Evolutionary conservation across 768 basidiomycete genomes (phyloP).

Genomic region (Trametes gibbosa): DNA sequence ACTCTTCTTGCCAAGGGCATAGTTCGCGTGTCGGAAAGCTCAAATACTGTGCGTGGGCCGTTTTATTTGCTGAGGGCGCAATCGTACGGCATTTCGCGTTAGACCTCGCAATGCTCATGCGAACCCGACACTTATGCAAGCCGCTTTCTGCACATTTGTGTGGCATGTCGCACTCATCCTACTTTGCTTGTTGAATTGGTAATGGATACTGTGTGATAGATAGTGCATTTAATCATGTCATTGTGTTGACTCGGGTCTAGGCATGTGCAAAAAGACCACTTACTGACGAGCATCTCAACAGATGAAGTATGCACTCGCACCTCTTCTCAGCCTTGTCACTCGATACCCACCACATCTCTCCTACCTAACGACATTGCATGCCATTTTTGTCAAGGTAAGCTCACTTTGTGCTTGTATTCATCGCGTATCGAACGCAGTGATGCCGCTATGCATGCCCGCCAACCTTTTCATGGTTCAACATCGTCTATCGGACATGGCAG

Average conservation of each 20-base stretch:
- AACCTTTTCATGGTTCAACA: too few species aligned
- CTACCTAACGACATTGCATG: constrained; percentile 69
- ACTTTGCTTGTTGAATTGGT: too few species aligned
- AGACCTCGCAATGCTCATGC: too few species aligned
- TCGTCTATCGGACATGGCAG: too few species aligned
- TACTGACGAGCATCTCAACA: constrained; percentile 33
- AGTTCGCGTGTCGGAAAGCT: constrained; percentile 42
- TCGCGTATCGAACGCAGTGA: too few species aligned
- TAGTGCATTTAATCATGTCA: too few species aligned
- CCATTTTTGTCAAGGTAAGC: constrained; percentile 61
- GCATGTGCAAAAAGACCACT: neutral
- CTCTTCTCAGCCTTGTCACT: constrained; percentile 56
- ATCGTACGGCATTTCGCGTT: too few species aligned
- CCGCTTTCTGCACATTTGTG: too few species aligned
- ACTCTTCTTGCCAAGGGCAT: constrained; percentile 67
- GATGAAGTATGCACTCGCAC: constrained; percentile 48
- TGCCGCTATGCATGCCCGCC: too few species aligned
- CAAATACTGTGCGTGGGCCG: constrained; percentile 47
- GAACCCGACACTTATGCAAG: too few species aligned
- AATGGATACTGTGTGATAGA: too few species aligned
- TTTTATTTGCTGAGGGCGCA: neutral
- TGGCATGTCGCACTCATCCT: too few species aligned
- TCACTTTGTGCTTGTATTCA: neutral
- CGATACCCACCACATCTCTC: constrained; percentile 58
- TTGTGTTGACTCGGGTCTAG: neutral